A percentile compares a stretch with the other conserved stretches of the same genome.
phyloP scores from a whole-genome alignment of 2,329 filamentous ascomycete genomes.

The Talaromyces sp. region DNA sequence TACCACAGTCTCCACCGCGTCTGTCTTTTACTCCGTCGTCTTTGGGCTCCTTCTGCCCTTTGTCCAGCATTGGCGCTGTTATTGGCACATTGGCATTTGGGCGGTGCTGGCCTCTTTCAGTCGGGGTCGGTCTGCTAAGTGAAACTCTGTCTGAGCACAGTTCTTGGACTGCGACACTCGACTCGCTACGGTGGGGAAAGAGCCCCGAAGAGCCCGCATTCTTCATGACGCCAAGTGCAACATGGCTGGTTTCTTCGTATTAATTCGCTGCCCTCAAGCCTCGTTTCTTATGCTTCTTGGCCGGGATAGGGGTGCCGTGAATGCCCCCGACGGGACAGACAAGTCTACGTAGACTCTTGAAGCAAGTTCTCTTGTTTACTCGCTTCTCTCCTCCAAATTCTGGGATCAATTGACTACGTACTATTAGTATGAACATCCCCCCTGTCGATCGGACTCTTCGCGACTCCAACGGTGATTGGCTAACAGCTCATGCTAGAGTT shows the following conservation, averaged over 20 bases:
- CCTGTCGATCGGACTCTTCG: background rate
- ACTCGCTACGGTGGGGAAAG: background rate
- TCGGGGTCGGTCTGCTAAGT: too few species aligned
- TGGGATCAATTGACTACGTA: background rate
- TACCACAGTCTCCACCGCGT: background rate
- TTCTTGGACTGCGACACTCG: background rate
- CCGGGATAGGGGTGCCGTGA: background rate
- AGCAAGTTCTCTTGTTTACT: too few species aligned
- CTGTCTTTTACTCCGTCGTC: background rate
- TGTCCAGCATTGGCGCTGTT: background rate
- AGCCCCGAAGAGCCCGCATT: background rate
- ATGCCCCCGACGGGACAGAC: background rate
- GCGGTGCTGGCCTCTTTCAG: background rate
- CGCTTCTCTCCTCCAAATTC: too few species aligned
- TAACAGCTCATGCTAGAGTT: background rate
- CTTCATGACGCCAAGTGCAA: constrained; percentile 1
- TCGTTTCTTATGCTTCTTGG: constrained; percentile 5
- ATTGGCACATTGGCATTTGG: background rate
- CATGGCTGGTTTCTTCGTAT: background rate
- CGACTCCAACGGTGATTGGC: background rate
- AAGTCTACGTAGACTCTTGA: background rate
- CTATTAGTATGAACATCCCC: background rate
- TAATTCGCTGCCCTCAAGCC: background rate
- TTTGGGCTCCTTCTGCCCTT: too few species aligned
- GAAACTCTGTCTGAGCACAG: background rate